Conservation (phyloP, 257 asterid genomes). For the Salvia rosmarinus region DNA sequence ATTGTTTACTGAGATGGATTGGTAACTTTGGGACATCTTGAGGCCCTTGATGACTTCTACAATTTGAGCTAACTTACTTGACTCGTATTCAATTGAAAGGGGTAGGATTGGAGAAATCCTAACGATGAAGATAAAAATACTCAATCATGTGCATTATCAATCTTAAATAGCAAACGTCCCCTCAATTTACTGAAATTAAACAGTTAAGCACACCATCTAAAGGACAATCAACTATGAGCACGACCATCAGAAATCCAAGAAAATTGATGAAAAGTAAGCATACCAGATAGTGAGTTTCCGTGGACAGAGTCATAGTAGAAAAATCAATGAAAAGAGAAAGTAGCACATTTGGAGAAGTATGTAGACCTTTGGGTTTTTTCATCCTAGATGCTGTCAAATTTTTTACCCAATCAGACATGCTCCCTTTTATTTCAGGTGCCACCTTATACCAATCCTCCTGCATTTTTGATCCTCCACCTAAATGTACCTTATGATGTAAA, state of each 20-base stretch:
- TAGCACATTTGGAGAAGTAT: not conserved
- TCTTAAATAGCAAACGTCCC: no score
- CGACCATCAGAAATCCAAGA: conserved; percentile 6
- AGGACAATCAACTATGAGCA: not conserved
- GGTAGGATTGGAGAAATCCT: no score
- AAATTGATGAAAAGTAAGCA: not conserved
- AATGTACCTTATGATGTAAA: conserved; percentile 28
- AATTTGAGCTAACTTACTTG: no score
- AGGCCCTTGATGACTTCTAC: no score
- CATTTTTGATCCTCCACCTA: conserved; percentile 27
- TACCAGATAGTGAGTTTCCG: not conserved
- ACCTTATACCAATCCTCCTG: conserved; percentile 24
- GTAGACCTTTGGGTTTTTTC: conserved; percentile 38
- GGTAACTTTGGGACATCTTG: no score
- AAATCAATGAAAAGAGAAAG: conserved; percentile 3
- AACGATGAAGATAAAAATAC: no score
- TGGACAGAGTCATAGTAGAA: not conserved
- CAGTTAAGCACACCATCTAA: not conserved
- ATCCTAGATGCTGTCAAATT: conserved; percentile 4
- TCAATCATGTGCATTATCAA: no score
- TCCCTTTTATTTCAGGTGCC: conserved; percentile 23
- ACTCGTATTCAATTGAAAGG: no score
- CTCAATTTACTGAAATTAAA: not conserved
- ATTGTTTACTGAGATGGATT: no score
- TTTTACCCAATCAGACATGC: conserved; percentile 31